Evolutionary conservation across 2,329 filamentous ascomycete genomes (phyloP).

Genomic region (Lecanicillium sp.): DNA sequence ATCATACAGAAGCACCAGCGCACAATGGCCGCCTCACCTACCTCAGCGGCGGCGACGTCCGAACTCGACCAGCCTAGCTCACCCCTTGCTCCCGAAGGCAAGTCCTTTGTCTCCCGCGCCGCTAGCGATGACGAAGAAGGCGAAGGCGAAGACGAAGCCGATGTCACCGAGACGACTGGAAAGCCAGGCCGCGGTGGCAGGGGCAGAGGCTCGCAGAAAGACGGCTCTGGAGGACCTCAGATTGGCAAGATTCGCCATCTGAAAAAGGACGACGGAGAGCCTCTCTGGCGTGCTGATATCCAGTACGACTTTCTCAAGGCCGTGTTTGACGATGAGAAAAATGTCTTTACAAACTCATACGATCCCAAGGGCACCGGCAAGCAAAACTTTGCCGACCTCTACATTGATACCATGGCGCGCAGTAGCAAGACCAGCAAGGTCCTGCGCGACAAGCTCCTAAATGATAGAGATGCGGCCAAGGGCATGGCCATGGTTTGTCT

Average conservation of each 20-base stretch:
- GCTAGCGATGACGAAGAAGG: conserved; percentile 40
- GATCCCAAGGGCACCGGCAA: conserved; percentile 52
- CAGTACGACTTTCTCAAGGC: conserved; percentile 78
- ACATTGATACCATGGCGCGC: conserved; percentile 96
- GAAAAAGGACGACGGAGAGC: conserved; percentile 84
- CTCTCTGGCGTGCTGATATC: conserved; percentile 79
- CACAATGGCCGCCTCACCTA: conserved; percentile 32
- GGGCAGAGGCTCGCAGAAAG: conserved; percentile 23
- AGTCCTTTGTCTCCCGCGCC: conserved; percentile 38
- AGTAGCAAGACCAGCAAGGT: conserved; percentile 99
- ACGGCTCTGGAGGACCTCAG: conserved; percentile 27
- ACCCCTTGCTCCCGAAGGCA: conserved; percentile 31
- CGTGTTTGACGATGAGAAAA: conserved; percentile 66
- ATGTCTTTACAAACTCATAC: conserved; percentile 87
- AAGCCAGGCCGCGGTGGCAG: conserved; percentile 27
- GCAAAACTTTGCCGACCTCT: conserved; percentile 86
- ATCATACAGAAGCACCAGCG: conserved; percentile 4
- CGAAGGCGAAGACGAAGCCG: conserved; percentile 20
- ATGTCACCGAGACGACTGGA: conserved; percentile 34
- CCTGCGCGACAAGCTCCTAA: conserved; percentile 89
- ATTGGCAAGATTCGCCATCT: conserved; percentile 71
- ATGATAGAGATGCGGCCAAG: conserved; percentile 83
- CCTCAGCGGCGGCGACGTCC: conserved; percentile 32
- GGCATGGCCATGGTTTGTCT: conserved; percentile 99
- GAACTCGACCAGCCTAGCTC: conserved; percentile 39